Evolutionary conservation across 1,139 yeast species (phyloP).

Genomic region (Yueomyces sp.): DNA sequence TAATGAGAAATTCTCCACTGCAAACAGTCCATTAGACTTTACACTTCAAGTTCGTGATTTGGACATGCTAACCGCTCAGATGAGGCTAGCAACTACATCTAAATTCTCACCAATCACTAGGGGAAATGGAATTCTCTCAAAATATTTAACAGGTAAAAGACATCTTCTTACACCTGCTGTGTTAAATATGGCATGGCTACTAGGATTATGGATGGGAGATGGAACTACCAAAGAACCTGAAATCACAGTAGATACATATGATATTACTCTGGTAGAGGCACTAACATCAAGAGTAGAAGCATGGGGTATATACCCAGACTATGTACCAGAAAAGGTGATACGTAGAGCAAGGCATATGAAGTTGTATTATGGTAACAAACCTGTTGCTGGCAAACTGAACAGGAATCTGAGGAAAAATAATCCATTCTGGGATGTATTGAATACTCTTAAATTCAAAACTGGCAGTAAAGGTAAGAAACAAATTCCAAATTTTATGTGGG

Average conservation of each 20-base stretch:
- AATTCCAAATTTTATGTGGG: slow-evolving; percentile 18
- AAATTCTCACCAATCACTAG: slow-evolving; percentile 25
- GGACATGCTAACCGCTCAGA: slow-evolving; percentile 15
- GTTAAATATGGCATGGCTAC: slow-evolving; percentile 24
- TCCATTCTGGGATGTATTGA: slow-evolving; percentile 16
- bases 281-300: slow-evolving; percentile 11
- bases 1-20: slow-evolving; percentile 5
- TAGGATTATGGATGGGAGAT: slow-evolving; percentile 22
- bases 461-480: slow-evolving; percentile 14
- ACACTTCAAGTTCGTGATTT: slow-evolving; percentile 27
- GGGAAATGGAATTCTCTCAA: slow-evolving; percentile 21
- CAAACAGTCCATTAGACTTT: slow-evolving; percentile 23
- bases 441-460: slow-evolving; percentile 10
- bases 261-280: slow-evolving; percentile 11
- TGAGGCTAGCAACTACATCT: slow-evolving; percentile 23
- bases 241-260: slow-evolving; percentile 21
- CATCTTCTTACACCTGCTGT: slow-evolving; percentile 12
- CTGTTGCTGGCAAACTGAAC: slow-evolving; percentile 6
- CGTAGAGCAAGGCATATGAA: slow-evolving; percentile 17
- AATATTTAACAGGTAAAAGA: slow-evolving; percentile 13
- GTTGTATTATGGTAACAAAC: slow-evolving; percentile 11
- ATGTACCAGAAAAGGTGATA: slow-evolving; percentile 11
- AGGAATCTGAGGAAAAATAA: slow-evolving; percentile 13
- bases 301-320: slow-evolving; percentile 17
- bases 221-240: slow-evolving; percentile 17